phyloP scores from a whole-genome alignment of 768 basidiomycete species.

The Serendipita sp. region DNA sequence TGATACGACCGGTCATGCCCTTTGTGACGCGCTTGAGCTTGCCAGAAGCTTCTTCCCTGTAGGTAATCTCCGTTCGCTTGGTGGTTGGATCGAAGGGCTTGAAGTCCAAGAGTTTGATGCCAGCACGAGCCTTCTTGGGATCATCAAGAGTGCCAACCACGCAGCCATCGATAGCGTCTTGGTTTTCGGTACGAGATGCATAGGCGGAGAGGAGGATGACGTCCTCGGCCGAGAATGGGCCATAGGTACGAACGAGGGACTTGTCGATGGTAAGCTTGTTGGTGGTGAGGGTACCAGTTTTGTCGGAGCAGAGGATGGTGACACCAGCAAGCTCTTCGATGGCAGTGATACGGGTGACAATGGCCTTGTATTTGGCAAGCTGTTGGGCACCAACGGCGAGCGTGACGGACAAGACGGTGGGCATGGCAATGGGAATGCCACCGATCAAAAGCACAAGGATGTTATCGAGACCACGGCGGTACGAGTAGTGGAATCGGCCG shows the following conservation, averaged over 20 bases:
- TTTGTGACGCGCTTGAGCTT: constrained; percentile 97
- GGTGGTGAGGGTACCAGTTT: constrained; percentile 95
- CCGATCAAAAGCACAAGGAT: constrained; percentile 98
- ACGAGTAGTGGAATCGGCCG: constrained; percentile 75
- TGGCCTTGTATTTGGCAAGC: constrained; percentile 97
- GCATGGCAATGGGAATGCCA: constrained; percentile 99
- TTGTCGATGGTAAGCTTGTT: constrained; percentile 98
- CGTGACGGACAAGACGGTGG: constrained; percentile 93
- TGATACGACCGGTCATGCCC: constrained; percentile 99
- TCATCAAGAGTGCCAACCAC: constrained; percentile 71
- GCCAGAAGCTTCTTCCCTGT: constrained; percentile 85
- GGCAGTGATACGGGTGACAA: constrained; percentile 98
- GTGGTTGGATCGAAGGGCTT: constrained; percentile 99
- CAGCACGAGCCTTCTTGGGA: constrained; percentile 56
- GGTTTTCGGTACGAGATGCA: constrained; percentile 96
- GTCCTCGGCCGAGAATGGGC: constrained; percentile 73
- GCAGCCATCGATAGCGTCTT: constrained; percentile 88
- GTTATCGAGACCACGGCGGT: constrained; percentile 91
- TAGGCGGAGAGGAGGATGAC: constrained; percentile 89
- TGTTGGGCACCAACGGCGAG: constrained; percentile 98
- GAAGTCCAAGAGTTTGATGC: constrained; percentile 95
- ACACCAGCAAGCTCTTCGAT: constrained; percentile 98
- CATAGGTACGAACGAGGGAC: constrained; percentile 80
- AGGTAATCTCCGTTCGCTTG: constrained; percentile 98
- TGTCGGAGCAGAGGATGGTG: constrained; percentile 97